Base-by-base conservation (phyloP, 805 yeast genomes). In the Metschnikowia continentalis region DNA sequence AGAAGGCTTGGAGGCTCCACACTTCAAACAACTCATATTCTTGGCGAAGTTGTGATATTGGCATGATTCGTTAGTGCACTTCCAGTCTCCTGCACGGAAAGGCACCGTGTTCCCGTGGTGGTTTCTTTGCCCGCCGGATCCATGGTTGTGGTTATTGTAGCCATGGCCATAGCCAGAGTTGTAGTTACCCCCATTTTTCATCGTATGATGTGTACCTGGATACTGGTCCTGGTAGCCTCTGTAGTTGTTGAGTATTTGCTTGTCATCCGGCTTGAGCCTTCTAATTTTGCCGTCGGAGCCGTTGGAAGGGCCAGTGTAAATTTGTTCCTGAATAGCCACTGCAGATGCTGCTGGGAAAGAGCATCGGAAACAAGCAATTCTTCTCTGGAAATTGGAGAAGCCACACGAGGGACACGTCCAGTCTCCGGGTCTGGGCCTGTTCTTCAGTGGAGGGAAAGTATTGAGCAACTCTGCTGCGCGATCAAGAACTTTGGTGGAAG, bases 321-420 rank as follows among this genome's bases (percentile, higher is more conserved):
- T 76, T n/a, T 81, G 78, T 49, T 83, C 89, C 58, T 83, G 88
- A 52, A 83, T 77, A 5, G 88, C 78, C 22, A 80, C 83, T 6
- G 90, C 88, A 40, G 88, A 75, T 10, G 88, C 76, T 8, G 89
- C 88, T 5, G 96, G 96, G 69, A 86, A 90, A 2, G 92, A 85
- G 65, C 97, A 91, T 55, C 97, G 77, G 75, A 91, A 90, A 68
- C 97, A 91, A 2, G 95, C 95, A 2, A 95, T 87, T 68, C 97
- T 79, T 61, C 97, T 80, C 69, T 91, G 97, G 70, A 91, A 91
- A 68, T 91, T 91, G 22, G 96, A 88, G 62, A 91, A 91, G 0
- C 97, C 96, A 75, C 97, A 91, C 6, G 91, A 84, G 23, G 96
- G 96, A 68, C 97, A 91, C n/a, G 88, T 88, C 97, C 97, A 91